Evolutionary conservation across 441 rosid species (phyloP).

Genomic region (Jatropha podagrica): DNA sequence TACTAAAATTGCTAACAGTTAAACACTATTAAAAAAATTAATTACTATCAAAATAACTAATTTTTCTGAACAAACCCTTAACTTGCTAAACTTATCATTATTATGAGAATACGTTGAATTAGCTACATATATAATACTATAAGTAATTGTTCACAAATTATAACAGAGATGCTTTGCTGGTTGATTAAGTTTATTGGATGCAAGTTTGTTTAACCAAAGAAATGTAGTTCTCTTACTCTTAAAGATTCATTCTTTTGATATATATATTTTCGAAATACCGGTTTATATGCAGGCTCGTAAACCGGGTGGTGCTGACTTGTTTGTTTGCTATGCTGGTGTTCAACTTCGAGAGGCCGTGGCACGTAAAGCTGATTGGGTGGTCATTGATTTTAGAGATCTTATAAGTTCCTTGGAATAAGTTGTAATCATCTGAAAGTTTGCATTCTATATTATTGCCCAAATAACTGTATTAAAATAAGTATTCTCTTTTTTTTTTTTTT

Average conservation of each 20-base stretch:
- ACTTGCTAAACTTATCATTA: not conserved
- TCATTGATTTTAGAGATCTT: constrained; percentile 58
- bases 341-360: constrained; percentile 84
- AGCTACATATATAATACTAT: not conserved
- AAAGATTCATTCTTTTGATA: not conserved
- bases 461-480: not conserved
- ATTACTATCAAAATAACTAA: too few species aligned
- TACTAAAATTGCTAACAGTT: too few species aligned
- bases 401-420: constrained; percentile 51
- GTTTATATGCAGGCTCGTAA: constrained; percentile 57
- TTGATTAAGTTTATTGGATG: not conserved
- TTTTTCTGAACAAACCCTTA: not conserved
- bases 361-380: constrained; percentile 88
- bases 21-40: too few species aligned
- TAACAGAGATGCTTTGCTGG: not conserved
- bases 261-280: not conserved
- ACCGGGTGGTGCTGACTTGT: constrained; percentile 88
- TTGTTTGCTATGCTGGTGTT: constrained; percentile 85
- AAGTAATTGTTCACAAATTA: not conserved
- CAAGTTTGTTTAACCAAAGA: not conserved
- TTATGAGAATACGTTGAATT: not conserved
- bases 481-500: not conserved
- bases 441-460: not conserved
- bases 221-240: not conserved
- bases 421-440: not conserved